phyloP scores from a whole-genome alignment of 139 green algal species.

The Picocystis salinarum region DNA sequence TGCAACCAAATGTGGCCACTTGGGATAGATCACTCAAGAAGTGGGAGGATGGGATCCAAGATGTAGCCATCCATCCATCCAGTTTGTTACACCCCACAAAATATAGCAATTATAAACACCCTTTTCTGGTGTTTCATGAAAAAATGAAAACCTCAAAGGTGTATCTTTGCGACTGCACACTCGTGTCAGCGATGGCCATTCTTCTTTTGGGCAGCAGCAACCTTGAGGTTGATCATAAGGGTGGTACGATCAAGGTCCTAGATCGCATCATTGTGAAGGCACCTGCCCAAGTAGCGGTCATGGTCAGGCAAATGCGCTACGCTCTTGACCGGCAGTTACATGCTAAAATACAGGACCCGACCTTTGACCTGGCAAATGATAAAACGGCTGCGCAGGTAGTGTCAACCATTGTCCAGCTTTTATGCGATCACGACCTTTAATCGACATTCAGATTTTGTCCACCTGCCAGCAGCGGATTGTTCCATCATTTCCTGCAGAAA shows the following conservation, averaged over 20 bases:
- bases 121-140: slow-evolving; percentile 63
- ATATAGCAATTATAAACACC: slow-evolving; percentile 24
- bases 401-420: too few relatives aligned
- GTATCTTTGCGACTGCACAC: slow-evolving; percentile 66
- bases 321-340: slow-evolving; percentile 39
- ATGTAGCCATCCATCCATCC: slow-evolving; percentile 49
- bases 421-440: too few relatives aligned
- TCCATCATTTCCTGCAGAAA: too few relatives aligned
- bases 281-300: slow-evolving; percentile 48
- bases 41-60: slow-evolving; percentile 5
- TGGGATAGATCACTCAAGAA: too few relatives aligned
- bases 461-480: too few relatives aligned
- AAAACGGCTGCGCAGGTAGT: too few relatives aligned
- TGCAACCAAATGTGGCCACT: slow-evolving; percentile 68
- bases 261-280: slow-evolving; percentile 12
- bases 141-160: slow-evolving; percentile 51
- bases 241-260: too few relatives aligned
- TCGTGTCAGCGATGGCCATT: slow-evolving; percentile 47
- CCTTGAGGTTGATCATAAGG: slow-evolving; percentile 22
- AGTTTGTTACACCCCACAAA: slow-evolving; percentile 27
- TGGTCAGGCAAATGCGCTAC: slow-evolving; percentile 63
- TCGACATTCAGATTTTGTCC: too few relatives aligned
- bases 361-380: too few relatives aligned
- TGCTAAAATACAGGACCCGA: slow-evolving; percentile 3
- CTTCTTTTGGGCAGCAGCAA: slow-evolving; percentile 61